Percentiles rank a stretch among this genome's conserved stretches.
phyloP scores from a whole-genome alignment of 345 rosid species.

The Pugionium cornutum region DNA sequence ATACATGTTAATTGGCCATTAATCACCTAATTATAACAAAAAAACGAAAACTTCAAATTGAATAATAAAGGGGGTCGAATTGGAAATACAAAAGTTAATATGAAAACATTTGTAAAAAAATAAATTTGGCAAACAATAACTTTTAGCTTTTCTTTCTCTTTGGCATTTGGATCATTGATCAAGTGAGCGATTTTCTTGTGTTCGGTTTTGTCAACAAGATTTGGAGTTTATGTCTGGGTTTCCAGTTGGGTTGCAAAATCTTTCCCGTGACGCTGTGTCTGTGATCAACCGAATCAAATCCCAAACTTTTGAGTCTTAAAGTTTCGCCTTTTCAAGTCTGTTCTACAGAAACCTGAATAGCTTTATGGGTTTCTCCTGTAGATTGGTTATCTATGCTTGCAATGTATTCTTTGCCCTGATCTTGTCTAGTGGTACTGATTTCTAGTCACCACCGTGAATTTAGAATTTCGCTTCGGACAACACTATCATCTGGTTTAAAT shows the following conservation, averaged over 20 bases:
- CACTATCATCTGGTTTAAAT: slow-evolving; percentile 4
- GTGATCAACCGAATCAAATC: slow-evolving; percentile 2
- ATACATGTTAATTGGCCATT: no score
- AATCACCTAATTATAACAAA: no score
- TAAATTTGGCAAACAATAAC: background rate
- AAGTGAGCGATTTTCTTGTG: slow-evolving; percentile 4
- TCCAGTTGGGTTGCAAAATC: background rate
- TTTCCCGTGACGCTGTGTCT: background rate
- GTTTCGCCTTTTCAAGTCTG: background rate
- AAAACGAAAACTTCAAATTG: background rate
- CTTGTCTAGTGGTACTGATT: background rate
- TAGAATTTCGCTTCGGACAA: background rate
- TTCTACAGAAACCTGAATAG: background rate
- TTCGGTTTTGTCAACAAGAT: background rate
- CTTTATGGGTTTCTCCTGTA: slow-evolving; percentile 1
- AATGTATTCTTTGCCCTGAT: slow-evolving; percentile 5
- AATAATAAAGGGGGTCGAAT: background rate
- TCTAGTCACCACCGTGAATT: background rate
- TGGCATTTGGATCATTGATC: slow-evolving; percentile 19
- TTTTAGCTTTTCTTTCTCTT: background rate
- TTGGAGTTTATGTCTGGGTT: background rate
- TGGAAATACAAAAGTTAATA: background rate
- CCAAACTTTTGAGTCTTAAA: background rate
- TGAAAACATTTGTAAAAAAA: background rate
- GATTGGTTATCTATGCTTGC: slow-evolving; percentile 10